A percentile compares a stretch with the other conserved stretches of the same genome.
Conservation (phyloP, 2,329 filamentous ascomycete genomes). For the Colletotrichum viniferum region DNA sequence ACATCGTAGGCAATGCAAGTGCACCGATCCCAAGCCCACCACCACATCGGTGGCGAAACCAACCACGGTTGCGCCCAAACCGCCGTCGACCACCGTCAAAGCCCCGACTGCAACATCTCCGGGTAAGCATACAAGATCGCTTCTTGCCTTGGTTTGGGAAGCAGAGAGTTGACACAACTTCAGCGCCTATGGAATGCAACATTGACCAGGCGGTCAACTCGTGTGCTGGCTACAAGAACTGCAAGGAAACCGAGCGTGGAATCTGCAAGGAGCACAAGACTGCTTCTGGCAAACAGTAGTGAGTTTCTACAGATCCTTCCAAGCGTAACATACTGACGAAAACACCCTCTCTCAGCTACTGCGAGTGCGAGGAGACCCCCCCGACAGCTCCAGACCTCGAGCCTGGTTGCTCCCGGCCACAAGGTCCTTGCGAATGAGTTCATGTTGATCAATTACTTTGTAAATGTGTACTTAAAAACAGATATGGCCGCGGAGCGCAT, state of each 20-base stretch:
- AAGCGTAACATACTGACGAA: neutral
- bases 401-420: neutral
- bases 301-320: neutral
- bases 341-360: neutral
- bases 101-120: neutral
- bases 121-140: fast-evolving
- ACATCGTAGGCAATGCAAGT: neutral
- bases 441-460: neutral
- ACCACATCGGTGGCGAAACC: neutral
- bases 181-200: neutral
- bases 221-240: neutral
- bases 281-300: neutral
- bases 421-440: neutral
- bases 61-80: neutral
- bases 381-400: neutral
- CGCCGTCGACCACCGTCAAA: neutral
- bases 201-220: neutral
- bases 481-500: neutral
- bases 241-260: neutral
- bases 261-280: neutral
- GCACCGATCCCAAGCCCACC: neutral
- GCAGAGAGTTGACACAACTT: too few species aligned
- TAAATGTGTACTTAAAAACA: neutral
- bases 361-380: neutral
- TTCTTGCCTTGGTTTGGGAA: too few species aligned